A percentile compares a stretch with the other conserved stretches of the same genome.
These are phyloP conservation scores for Hyphopichia burtonii DNA, from an alignment of 1,139 yeast species.

Conservation along the genomic window DNA sequence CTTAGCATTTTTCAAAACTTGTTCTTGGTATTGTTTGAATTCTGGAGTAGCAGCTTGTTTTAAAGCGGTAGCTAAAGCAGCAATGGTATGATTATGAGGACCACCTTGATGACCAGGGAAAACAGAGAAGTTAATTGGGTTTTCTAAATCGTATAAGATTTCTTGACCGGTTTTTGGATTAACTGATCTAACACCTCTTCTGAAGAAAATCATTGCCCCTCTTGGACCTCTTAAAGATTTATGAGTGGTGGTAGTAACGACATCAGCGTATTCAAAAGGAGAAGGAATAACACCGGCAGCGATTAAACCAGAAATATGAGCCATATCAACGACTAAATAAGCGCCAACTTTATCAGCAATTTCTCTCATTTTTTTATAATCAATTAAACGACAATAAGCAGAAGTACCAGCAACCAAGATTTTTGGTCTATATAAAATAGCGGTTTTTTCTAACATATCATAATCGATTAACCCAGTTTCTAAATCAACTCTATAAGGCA, in stretches of 20 bases:
- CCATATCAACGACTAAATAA: constrained; percentile 95
- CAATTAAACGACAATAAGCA: constrained; percentile 93
- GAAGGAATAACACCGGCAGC: constrained; percentile 97
- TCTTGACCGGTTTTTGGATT: constrained; percentile 93
- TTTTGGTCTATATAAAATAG: constrained; percentile 90
- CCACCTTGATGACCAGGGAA: constrained; percentile 99
- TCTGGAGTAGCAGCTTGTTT: constrained; percentile 93
- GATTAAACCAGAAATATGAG: constrained; percentile 93
- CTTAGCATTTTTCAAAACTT: constrained; percentile 88
- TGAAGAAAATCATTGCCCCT: constrained; percentile 98
- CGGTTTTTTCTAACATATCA: constrained; percentile 89
- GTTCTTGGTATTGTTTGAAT: constrained; percentile 85
- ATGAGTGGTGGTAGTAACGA: constrained; percentile 98
- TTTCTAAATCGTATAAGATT: constrained; percentile 84
- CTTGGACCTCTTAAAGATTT: constrained; percentile 98
- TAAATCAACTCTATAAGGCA: constrained; percentile 95
- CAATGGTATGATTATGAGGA: constrained; percentile 97
- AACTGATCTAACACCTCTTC: constrained; percentile 90
- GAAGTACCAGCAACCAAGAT: constrained; percentile 96
- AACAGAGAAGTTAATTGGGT: constrained; percentile 93
- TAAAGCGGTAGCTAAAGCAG: constrained; percentile 95
- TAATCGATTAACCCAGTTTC: constrained; percentile 93
- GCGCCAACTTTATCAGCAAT: constrained; percentile 98
- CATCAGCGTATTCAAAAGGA: constrained; percentile 94
- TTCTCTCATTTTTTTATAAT: constrained; percentile 93